These are phyloP conservation scores for Adansonia gregorii DNA, from an alignment of 441 rosid genomes.

Conservation along the genomic window DNA sequence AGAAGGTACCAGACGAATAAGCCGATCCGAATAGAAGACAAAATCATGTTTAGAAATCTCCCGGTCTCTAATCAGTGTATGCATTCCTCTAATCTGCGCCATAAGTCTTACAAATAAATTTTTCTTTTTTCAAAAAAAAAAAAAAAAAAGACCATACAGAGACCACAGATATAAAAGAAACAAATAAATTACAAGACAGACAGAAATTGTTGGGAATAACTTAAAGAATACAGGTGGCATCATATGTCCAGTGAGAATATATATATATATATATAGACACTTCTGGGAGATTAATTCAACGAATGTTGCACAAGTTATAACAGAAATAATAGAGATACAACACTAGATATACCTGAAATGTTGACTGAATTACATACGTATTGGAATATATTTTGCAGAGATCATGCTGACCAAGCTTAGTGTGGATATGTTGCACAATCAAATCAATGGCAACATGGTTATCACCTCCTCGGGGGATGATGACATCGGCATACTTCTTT, in stretches of 20 bases:
- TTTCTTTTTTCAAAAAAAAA: too few relatives aligned
- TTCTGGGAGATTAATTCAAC: neutral
- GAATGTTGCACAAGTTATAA: neutral
- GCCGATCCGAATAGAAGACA: constrained; percentile 91
- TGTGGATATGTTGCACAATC: constrained; percentile 90
- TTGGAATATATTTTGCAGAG: constrained; percentile 92
- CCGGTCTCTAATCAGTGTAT: constrained; percentile 86
- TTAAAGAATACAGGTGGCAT: neutral
- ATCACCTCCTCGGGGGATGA: constrained; percentile 94
- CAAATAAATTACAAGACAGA: neutral
- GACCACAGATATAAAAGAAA: neutral
- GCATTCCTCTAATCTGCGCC: constrained; percentile 95
- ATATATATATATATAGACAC: neutral
- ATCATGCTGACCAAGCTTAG: constrained; percentile 95
- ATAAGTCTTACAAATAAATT: constrained; percentile 19
- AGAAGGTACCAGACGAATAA: constrained; percentile 77
- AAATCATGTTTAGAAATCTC: constrained; percentile 93
- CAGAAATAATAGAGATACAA: neutral
- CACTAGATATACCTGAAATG: constrained; percentile 74
- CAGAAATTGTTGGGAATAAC: neutral
- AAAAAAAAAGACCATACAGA: neutral
- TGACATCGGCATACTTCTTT: constrained; percentile 93
- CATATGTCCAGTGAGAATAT: neutral
- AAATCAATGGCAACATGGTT: constrained; percentile 96
- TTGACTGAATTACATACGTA: constrained; percentile 78